phyloP scores from a whole-genome alignment of 148 eudicot species.

The Rhododendron mucronatum region DNA sequence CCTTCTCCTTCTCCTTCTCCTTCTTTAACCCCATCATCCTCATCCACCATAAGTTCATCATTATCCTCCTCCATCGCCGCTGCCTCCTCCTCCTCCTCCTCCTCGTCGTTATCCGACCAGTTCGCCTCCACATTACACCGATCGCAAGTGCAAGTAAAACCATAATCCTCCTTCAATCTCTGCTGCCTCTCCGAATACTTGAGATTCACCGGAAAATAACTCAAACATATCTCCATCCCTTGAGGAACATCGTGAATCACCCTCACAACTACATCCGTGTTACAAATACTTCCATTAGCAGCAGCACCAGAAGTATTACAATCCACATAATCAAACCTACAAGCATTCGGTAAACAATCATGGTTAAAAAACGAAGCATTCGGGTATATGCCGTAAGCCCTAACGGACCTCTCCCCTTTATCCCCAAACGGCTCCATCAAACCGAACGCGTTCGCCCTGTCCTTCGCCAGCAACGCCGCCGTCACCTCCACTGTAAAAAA shows the following conservation, averaged over 20 bases:
- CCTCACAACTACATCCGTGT: slow-evolving; percentile 66
- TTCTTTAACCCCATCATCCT: slow-evolving; percentile 14
- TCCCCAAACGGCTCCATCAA: slow-evolving; percentile 67
- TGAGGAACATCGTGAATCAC: slow-evolving; percentile 69
- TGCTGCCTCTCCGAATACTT: slow-evolving; percentile 57
- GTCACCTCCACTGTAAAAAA: slow-evolving; percentile 47
- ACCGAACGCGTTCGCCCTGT: slow-evolving; percentile 79
- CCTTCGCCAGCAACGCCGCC: slow-evolving; percentile 62
- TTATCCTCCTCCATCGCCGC: slow-evolving; percentile 36
- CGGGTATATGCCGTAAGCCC: slow-evolving; percentile 87
- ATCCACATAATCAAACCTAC: slow-evolving; percentile 86
- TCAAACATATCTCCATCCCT: slow-evolving; percentile 77
- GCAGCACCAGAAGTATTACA: neutral
- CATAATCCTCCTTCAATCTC: slow-evolving; percentile 76
- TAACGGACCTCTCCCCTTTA: slow-evolving; percentile 54
- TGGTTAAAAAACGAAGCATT: slow-evolving; percentile 83
- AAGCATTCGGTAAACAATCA: slow-evolving; percentile 92
- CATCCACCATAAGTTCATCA: slow-evolving; percentile 17
- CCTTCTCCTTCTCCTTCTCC: slow-evolving; percentile 21
- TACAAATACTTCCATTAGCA: slow-evolving; percentile 7
- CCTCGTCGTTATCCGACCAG: slow-evolving; percentile 75
- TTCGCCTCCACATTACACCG: slow-evolving; percentile 86
- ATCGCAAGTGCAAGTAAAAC: slow-evolving; percentile 73
- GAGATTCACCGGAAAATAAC: slow-evolving; percentile 84
- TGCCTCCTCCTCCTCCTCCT: slow-evolving; percentile 27